phyloP scores from a whole-genome alignment of 2,329 filamentous ascomycete genomes.

The Sordariomycetes sp. region DNA sequence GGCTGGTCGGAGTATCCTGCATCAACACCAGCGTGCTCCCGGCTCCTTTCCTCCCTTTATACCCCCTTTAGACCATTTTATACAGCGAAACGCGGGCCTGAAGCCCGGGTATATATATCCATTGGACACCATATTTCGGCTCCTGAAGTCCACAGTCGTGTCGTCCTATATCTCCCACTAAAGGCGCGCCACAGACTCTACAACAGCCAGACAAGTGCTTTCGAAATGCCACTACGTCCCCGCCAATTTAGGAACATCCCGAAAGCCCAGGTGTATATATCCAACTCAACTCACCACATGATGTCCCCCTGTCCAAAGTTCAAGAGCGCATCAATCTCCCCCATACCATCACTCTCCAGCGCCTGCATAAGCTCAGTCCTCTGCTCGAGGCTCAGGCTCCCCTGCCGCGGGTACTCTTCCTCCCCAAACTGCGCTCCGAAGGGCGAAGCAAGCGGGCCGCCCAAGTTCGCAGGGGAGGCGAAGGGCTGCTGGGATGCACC shows the following conservation, averaged over 20 bases:
- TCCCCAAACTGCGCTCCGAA: neutral
- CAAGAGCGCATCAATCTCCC: constrained; percentile 47
- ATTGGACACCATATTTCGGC: neutral
- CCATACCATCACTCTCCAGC: constrained; percentile 55
- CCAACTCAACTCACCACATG: neutral
- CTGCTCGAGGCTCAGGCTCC: constrained; percentile 65
- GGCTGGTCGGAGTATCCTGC: neutral
- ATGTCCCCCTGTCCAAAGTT: constrained; percentile 19
- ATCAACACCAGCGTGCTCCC: neutral
- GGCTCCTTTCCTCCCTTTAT: neutral
- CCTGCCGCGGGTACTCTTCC: constrained; percentile 32
- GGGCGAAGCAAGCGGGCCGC: constrained; percentile 1
- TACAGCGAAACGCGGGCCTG: neutral
- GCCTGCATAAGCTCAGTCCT: constrained; percentile 73
- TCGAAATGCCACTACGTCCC: too few relatives aligned
- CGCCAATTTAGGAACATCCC: neutral
- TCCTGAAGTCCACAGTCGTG: constrained; percentile 10
- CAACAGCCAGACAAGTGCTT: too few relatives aligned
- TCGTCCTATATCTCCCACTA: too few relatives aligned
- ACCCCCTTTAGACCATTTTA: too few relatives aligned
- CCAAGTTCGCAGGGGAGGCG: constrained; percentile 5
- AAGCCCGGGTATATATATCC: neutral
- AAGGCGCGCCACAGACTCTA: too few relatives aligned
- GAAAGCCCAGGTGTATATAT: neutral
- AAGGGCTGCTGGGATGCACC: constrained; percentile 12